These are phyloP conservation scores for Aspergillus candidus DNA, from an alignment of 2,329 filamentous ascomycete genomes.

Conservation along the genomic window DNA sequence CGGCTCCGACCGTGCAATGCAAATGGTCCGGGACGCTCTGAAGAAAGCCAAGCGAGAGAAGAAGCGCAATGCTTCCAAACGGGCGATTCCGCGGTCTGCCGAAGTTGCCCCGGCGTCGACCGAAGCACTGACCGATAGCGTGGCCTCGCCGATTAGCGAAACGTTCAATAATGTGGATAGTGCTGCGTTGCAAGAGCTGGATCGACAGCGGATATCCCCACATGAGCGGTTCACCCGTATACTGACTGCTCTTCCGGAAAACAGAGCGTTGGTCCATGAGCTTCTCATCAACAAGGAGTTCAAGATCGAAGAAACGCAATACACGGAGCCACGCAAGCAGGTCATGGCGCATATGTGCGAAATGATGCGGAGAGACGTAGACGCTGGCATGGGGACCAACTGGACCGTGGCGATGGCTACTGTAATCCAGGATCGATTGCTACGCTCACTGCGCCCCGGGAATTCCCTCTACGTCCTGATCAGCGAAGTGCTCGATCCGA, in stretches of 20 bases:
- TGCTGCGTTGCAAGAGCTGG: constrained; percentile 29
- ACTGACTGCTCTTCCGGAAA: constrained; percentile 56
- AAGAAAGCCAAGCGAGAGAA: constrained; percentile 52
- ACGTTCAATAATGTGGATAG: constrained; percentile 34
- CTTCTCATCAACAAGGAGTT: constrained; percentile 59
- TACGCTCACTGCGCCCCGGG: constrained; percentile 53
- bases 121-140: constrained; percentile 32
- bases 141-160: constrained; percentile 36
- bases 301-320: constrained; percentile 49
- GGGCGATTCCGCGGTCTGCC: constrained; percentile 54
- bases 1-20: constrained; percentile 55
- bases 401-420: constrained; percentile 65
- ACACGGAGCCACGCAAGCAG: constrained; percentile 47
- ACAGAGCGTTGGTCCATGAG: constrained; percentile 58
- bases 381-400: constrained; percentile 48
- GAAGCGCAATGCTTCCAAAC: constrained; percentile 47
- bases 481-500: constrained; percentile 55
- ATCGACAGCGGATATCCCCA: constrained; percentile 30
- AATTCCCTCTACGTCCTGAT: constrained; percentile 58
- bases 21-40: constrained; percentile 55
- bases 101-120: constrained; percentile 29
- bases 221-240: constrained; percentile 45
- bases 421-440: constrained; percentile 55
- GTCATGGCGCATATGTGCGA: constrained; percentile 56
- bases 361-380: constrained; percentile 53